A percentile compares a stretch with the other conserved stretches of the same genome.
Conservation (phyloP, 139 green algal genomes). For the Deuterostichococcus epilithicus region DNA sequence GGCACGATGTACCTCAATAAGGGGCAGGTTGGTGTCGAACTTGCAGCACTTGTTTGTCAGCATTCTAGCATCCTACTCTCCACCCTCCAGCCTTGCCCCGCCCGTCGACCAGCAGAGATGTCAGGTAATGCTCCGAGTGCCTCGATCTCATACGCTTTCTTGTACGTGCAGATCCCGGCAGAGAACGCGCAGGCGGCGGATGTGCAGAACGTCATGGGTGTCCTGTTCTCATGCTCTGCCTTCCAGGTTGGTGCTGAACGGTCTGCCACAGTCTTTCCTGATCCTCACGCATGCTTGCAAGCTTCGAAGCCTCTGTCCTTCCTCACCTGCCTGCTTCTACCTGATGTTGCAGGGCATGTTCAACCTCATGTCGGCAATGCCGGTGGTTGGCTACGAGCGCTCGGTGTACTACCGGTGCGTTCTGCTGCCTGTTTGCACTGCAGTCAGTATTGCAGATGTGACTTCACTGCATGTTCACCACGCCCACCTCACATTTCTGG, state of each 20-base stretch:
- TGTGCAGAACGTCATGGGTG: conserved; percentile 50
- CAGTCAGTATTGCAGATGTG: no score
- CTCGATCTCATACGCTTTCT: background rate
- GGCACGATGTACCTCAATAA: conserved; percentile 35
- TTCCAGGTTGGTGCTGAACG: no score
- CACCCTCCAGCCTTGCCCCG: no score
- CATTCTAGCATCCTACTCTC: no score
- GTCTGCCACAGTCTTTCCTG: conserved; percentile 8
- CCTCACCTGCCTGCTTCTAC: background rate
- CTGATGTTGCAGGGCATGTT: conserved; percentile 38
- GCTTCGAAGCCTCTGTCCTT: no score
- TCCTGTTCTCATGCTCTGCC: conserved; percentile 14
- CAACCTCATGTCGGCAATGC: conserved; percentile 40
- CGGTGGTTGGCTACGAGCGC: conserved; percentile 23
- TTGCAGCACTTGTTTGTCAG: no score
- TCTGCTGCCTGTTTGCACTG: no score
- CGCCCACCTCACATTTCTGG: no score
- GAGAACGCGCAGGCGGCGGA: conserved; percentile 2
- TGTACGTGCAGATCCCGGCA: background rate
- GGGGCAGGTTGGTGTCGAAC: conserved; percentile 29
- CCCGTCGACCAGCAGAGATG: no score
- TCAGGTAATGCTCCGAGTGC: background rate
- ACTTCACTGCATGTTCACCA: no score
- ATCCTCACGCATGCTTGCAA: conserved; percentile 28
- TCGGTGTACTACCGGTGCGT: conserved; percentile 28